Evolutionary conservation across 2,329 filamentous ascomycete species (phyloP).

Genomic region (Nakataea oryzae): DNA sequence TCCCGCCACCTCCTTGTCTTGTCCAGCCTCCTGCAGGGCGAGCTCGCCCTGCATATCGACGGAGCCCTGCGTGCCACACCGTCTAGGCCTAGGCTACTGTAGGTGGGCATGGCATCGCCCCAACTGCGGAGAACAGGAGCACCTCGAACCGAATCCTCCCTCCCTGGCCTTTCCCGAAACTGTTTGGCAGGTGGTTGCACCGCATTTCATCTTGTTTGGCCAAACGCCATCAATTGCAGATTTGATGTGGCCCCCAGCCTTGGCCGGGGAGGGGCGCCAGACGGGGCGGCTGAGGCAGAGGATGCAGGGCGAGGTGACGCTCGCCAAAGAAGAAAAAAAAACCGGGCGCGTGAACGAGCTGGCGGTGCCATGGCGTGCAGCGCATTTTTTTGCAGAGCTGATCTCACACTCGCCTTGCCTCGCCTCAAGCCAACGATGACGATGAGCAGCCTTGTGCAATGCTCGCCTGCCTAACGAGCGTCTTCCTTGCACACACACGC

Average conservation of each 20-base stretch:
- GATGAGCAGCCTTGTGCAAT: not conserved
- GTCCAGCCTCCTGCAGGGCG: not conserved
- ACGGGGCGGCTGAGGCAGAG: too few relatives aligned
- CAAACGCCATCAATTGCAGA: not conserved
- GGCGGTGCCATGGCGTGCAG: too few relatives aligned
- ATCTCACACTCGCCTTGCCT: not conserved
- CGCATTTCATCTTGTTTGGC: not conserved
- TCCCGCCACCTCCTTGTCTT: not conserved
- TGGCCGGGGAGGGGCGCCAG: not conserved
- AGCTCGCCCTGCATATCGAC: not conserved
- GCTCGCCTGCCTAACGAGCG: not conserved
- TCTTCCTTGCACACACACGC: not conserved
- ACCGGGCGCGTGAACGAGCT: too few relatives aligned
- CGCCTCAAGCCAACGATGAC: not conserved
- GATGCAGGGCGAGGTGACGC: not conserved
- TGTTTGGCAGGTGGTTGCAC: not conserved
- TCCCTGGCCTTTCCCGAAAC: not conserved
- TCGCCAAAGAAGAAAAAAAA: too few relatives aligned
- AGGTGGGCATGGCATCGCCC: not conserved
- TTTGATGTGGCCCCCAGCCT: not conserved
- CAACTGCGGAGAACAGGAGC: not conserved
- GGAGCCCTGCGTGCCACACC: not conserved
- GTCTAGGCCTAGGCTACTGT: too few relatives aligned
- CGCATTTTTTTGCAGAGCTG: not conserved
- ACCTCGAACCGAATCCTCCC: too few relatives aligned